Evolutionary conservation across 2,329 filamentous ascomycete genomes (phyloP).

Genomic region (Bertia moriformis): DNA sequence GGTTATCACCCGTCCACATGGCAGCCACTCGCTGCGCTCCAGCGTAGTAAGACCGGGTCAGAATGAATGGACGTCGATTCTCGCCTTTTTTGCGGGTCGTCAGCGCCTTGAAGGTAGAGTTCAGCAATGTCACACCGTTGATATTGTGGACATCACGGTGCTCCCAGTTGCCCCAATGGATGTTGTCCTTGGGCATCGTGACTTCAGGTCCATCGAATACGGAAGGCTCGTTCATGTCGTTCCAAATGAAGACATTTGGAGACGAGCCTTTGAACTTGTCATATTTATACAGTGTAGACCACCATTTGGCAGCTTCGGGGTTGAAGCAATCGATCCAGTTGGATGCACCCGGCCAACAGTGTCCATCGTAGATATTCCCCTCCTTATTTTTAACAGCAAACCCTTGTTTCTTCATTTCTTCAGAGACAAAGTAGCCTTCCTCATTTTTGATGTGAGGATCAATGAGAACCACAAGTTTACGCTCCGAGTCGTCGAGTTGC

Average conservation of each 20-base stretch:
- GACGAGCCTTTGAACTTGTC: constrained; percentile 73
- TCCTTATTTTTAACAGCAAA: constrained; percentile 84
- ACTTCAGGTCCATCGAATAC: constrained; percentile 98
- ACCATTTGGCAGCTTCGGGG: constrained; percentile 82
- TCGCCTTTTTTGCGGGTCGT: constrained; percentile 76
- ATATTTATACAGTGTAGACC: constrained; percentile 77
- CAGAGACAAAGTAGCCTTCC: constrained; percentile 59
- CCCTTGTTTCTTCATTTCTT: constrained; percentile 71
- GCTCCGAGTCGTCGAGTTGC: constrained; percentile 68
- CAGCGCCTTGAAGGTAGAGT: constrained; percentile 79
- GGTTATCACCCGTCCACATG: constrained; percentile 99
- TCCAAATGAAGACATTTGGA: constrained; percentile 88
- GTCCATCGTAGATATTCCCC: constrained; percentile 76
- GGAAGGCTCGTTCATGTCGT: constrained; percentile 98
- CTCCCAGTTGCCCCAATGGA: constrained; percentile 85
- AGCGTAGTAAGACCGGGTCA: constrained; percentile 84
- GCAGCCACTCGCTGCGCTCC: constrained; percentile 81
- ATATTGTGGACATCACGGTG: constrained; percentile 93
- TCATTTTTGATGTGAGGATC: constrained; percentile 96
- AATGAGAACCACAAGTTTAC: constrained; percentile 87
- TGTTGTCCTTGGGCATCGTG: constrained; percentile 96
- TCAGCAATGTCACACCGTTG: constrained; percentile 88
- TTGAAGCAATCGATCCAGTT: constrained; percentile 96
- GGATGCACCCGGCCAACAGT: constrained; percentile 97
- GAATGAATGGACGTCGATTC: constrained; percentile 71